A percentile compares a stretch with the other conserved stretches of the same genome.
phyloP scores from a whole-genome alignment of 2,329 filamentous ascomycete genomes.

The Seiridium cupressi region DNA sequence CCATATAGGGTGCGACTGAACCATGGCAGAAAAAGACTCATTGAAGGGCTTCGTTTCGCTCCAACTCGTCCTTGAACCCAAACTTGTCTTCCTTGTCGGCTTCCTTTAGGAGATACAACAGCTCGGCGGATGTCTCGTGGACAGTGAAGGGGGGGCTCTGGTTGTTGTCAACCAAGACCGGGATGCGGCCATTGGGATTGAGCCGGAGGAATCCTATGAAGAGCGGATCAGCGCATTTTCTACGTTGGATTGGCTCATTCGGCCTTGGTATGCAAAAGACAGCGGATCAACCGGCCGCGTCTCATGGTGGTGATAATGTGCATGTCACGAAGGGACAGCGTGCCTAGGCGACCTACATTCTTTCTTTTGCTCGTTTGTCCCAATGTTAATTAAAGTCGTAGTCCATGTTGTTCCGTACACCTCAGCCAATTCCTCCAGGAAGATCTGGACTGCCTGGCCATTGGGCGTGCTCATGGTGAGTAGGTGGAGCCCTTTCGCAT shows the following conservation, averaged over 20 bases:
- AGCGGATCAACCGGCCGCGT: too few species aligned
- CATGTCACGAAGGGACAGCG: background rate
- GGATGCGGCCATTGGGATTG: conserved; percentile 48
- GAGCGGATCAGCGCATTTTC: conserved; percentile 11
- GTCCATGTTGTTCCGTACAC: conserved; percentile 47
- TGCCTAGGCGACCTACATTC: conserved; percentile 32
- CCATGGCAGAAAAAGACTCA: conserved; percentile 57
- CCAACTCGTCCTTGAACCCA: conserved; percentile 49
- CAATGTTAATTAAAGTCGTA: conserved; percentile 46
- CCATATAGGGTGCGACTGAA: conserved; percentile 39
- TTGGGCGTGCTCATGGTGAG: conserved; percentile 22
- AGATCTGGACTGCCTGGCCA: conserved; percentile 20
- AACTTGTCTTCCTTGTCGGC: conserved; percentile 48
- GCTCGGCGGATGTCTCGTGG: conserved; percentile 50
- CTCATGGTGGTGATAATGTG: too few species aligned
- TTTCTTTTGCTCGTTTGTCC: conserved; percentile 54
- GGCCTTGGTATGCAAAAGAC: conserved; percentile 32
- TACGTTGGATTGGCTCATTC: conserved; percentile 55
- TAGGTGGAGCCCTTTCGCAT: conserved; percentile 19
- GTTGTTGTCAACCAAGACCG: conserved; percentile 48
- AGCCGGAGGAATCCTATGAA: conserved; percentile 38
- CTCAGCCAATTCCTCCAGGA: conserved; percentile 47
- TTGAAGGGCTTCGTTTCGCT: conserved; percentile 45
- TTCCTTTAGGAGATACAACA: conserved; percentile 50
- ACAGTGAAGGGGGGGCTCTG: conserved; percentile 47